Base-by-base conservation (phyloP, 2,329 filamentous ascomycete species). In the Colletotrichum sp. region DNA sequence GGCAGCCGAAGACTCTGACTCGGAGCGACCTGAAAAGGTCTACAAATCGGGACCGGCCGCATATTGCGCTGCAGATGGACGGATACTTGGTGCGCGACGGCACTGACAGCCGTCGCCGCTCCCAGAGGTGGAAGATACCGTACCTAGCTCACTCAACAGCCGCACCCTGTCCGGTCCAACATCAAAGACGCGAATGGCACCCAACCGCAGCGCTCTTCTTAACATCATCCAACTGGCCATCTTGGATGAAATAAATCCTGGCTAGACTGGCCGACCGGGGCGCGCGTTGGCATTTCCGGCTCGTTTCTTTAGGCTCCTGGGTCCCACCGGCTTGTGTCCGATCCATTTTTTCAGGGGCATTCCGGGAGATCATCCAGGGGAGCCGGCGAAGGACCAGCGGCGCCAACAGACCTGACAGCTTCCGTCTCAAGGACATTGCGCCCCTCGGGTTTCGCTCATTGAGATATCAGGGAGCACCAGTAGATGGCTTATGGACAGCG, bases 291-390 rank as follows among this genome's bases (percentile, higher is more conserved):
- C 59, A 55, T 69, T 70, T 72, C 74, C 64, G 72, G 63, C 57
- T 74, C 63, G 64, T 74, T 66, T 74, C 63, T 74, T 75, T 71
- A 69, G 67, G 62, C 72, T 74, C 63, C 68, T 72, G 62, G 63
- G 68, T 58, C 63, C 72, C 72, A 72, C 72, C 57, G 68, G 62
- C 68, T 71, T 72, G 59, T 71, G 55, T 74, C 59, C 74, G 74
- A 75, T 75, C 74, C 67, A 71, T 27, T 58, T 66, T 69, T 63
- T 67, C 67, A 72, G 74, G 74, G 74, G 71, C 21, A 21, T 62
- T 72, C 61, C 74, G 74, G 74, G 72, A 75, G 74, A 75, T 74
- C 74, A 74, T 69, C 74, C 64, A 72, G 68, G 74, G 72, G 66
- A 71, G 64, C 63, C 65, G 68, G 72, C 29, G 73, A 69, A 71